Evolutionary conservation across 495 filamentous ascomycete species (phyloP), one percentile per base, ranked within the genome.

Genomic region (Staphylotrichum tortipilum): DNA sequence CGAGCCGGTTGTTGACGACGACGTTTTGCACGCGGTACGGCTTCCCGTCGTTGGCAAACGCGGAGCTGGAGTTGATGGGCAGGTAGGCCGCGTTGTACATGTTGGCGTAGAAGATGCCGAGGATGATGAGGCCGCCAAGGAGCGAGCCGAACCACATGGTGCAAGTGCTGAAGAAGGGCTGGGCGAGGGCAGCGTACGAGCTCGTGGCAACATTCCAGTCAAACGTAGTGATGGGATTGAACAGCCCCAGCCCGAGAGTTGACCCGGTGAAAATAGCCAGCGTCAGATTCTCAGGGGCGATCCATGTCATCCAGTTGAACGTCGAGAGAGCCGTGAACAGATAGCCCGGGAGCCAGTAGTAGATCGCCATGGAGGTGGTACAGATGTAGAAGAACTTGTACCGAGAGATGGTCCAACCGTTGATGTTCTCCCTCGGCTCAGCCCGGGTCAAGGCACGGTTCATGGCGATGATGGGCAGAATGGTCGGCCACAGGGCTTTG

Each of bases 1-100:
- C 70, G 21, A 83, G 67, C 12, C 68, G 74, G 46, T 71, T 74
- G 2, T 77, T 59, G 0, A 69, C 58, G 2, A 76, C 75, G 14
- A 83, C 76, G 9, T 63, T 70, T 37, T 66, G 61, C 4, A 82
- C 78, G 26, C 77, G 68, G 59, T 81, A 84, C 0, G 45, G 23
- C 1, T 47, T 54, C 0, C 68, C 78, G 4, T 71, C 76, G 50
- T 84, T 82, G 54, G 78, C 78, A 53, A 80, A 83, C 14, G 72
- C 76, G 2, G 57, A 55, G 14, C 41, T 50, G 1, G 55, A 59
- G 50, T 65, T 65, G 54, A 79, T 79, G 5, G 79, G 78, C 26
- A 84, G 66, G 50, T 72, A 78, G 19, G 73, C 58, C 21, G 66
- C 61, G 52, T 73, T 78, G 61, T 73, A 77, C 24, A 68, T 55